Evolutionary conservation across 202 grass and related monocot species (phyloP), one percentile per base, ranked within the genome.

Genomic region (Carex arenaria): DNA sequence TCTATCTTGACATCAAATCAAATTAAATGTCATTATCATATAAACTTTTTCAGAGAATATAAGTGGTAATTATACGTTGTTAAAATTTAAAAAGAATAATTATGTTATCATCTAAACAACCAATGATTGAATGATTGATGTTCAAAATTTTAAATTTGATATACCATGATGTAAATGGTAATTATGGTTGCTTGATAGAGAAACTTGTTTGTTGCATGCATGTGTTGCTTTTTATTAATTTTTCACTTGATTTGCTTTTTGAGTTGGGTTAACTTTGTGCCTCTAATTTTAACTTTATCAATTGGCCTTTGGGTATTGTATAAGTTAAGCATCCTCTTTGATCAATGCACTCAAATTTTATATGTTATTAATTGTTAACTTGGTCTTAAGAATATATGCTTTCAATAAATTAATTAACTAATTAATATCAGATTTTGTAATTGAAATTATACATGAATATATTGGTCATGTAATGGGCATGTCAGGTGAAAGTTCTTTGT

Each of bases 161-260:
- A 5, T 49, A 14, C 15, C 14, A n/a, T 7, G 10, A 36, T 34
- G 36, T 45, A 45, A 10, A 18, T 70, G 34, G 67, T 70, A 70
- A 70, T 70, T 71, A 47, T 71, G 9, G 40, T 71, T 20, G 67
- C 67, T 71, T 71, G 18, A 3, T 2, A 19, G n/a, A 59, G 56
- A 59, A 59, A 59, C 18, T 59, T 42, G 4, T 68, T 68, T 69
- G 66, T 65, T 71, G 67, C 67, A 69, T 69, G 67, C 67, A 45
- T 43, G 31, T 40, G 32, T 68, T 14, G 36, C 67, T 70, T 70
- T 45, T 70, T 43, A 43, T 36, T 43, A 47, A 45, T 71, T 71
- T 73, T 52, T 22, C 0, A 12, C 2, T 49, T 49, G 45, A 49
- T 45, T 45, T 71, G 40, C 67, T 71, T 71, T 43, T 71, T 40